A percentile compares a stretch with the other conserved stretches of the same genome.
Evolutionary conservation across 768 basidiomycete genomes (phyloP).

Genomic region (Cystoderma amianthinum): DNA sequence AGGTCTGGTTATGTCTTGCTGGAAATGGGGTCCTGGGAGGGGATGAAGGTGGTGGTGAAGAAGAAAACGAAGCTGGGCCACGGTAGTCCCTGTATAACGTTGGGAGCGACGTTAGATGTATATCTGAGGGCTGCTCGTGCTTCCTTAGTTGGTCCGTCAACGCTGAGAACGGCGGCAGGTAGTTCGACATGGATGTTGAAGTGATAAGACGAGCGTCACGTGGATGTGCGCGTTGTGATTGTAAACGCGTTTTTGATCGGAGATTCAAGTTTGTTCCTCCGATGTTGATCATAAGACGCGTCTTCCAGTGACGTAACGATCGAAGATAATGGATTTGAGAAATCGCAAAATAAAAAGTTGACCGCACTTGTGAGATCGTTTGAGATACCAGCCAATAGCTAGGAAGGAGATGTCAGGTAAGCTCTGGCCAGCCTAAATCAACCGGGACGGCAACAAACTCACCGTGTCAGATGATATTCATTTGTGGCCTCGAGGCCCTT

Average conservation of each 20-base stretch:
- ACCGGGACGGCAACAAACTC: no score
- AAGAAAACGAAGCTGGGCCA: slow-evolving; percentile 14
- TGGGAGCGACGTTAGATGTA: slow-evolving; percentile 8
- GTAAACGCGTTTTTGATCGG: slow-evolving; percentile 39
- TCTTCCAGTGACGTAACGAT: no score
- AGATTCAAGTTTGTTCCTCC: slow-evolving; percentile 23
- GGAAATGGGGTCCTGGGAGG: slow-evolving; percentile 29
- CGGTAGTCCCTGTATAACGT: slow-evolving; percentile 10
- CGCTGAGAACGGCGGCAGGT: slow-evolving; percentile 18
- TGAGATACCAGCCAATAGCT: no score
- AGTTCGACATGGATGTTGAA: slow-evolving; percentile 34
- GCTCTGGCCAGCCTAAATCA: no score
- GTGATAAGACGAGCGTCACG: slow-evolving; percentile 38
- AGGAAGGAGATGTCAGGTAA: no score
- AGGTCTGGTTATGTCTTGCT: slow-evolving; percentile 14
- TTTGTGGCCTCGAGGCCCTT: no score
- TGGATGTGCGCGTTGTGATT: slow-evolving; percentile 24
- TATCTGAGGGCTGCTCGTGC: slow-evolving; percentile 9
- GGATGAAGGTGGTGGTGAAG: slow-evolving; percentile 30
- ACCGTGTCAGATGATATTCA: no score
- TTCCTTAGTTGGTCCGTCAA: slow-evolving; percentile 15
- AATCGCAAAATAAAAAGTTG: no score
- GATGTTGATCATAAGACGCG: no score
- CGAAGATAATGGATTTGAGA: no score
- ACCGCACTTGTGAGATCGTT: no score